phyloP scores from a whole-genome alignment of 106 monocot species.

The Dendrobium catenatum region DNA sequence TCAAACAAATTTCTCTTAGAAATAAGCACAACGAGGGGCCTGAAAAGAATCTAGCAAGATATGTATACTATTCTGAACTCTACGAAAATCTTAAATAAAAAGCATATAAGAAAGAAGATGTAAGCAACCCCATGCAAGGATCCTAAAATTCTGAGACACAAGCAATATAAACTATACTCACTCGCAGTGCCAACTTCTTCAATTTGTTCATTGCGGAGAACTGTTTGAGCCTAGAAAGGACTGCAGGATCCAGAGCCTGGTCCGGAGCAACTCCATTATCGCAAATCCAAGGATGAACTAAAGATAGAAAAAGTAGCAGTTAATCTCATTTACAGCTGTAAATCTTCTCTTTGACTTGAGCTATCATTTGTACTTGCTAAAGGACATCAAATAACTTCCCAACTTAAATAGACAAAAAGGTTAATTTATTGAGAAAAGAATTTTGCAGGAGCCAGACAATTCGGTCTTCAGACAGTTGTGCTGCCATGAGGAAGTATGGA shows the following conservation, averaged over 20 bases:
- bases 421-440: too few relatives aligned
- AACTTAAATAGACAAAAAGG: too few relatives aligned
- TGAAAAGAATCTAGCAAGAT: too few relatives aligned
- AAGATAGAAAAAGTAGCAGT: not conserved
- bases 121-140: too few relatives aligned
- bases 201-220: conserved; percentile 54
- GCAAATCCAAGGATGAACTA: conserved; percentile 58
- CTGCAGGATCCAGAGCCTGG: conserved; percentile 40
- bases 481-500: too few relatives aligned
- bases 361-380: too few relatives aligned
- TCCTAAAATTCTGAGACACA: not conserved
- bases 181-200: conserved; percentile 56
- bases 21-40: too few relatives aligned
- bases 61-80: not conserved
- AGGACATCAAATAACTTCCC: too few relatives aligned
- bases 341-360: too few relatives aligned
- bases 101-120: not conserved
- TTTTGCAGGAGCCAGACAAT: too few relatives aligned
- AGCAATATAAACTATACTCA: conserved; percentile 6
- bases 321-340: too few relatives aligned
- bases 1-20: not conserved
- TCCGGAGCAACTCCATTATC: conserved; percentile 59
- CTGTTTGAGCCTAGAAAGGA: conserved; percentile 44
- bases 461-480: too few relatives aligned
- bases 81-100: not conserved